These are phyloP conservation scores for Strobilomyces echinocephalus DNA, from an alignment of 768 basidiomycete species.

Conservation along the genomic window DNA sequence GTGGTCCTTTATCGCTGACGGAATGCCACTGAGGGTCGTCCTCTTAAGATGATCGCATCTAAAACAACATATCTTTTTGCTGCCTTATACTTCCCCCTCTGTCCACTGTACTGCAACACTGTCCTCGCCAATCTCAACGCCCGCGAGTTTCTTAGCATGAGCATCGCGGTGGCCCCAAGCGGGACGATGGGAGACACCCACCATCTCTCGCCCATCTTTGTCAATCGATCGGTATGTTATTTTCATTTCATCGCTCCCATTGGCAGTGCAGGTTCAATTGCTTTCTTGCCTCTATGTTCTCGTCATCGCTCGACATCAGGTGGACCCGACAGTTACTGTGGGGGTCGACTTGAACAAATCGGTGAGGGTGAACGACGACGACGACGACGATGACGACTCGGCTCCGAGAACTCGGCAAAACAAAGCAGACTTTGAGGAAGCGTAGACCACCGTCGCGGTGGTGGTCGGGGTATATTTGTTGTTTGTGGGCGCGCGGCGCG, in stretches of 20 bases:
- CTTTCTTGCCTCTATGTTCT: not conserved
- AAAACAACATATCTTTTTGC: not conserved
- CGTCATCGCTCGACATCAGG: not conserved
- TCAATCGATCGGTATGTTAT: not conserved
- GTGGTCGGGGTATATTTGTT: too few species aligned
- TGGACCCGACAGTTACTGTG: not conserved
- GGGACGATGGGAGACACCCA: too few species aligned
- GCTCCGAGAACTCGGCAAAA: not conserved
- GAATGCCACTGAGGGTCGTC: too few species aligned
- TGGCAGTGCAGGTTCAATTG: too few species aligned
- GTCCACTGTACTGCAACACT: conserved; percentile 24
- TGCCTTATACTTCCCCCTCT: conserved; percentile 24
- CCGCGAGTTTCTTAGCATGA: too few species aligned
- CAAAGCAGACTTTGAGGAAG: not conserved
- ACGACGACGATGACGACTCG: not conserved
- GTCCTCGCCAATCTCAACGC: conserved; percentile 27
- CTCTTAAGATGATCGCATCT: too few species aligned
- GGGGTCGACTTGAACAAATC: not conserved
- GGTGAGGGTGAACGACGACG: not conserved
- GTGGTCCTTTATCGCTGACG: too few species aligned
- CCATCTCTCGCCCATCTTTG: too few species aligned
- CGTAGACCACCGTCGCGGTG: not conserved
- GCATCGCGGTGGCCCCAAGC: too few species aligned
- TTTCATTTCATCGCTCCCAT: too few species aligned
- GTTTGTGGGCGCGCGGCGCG: too few species aligned